A percentile compares a stretch with the other conserved stretches of the same genome.
Conservation (phyloP, 2,329 filamentous ascomycete species). For the Keithomyces neogunnii region DNA sequence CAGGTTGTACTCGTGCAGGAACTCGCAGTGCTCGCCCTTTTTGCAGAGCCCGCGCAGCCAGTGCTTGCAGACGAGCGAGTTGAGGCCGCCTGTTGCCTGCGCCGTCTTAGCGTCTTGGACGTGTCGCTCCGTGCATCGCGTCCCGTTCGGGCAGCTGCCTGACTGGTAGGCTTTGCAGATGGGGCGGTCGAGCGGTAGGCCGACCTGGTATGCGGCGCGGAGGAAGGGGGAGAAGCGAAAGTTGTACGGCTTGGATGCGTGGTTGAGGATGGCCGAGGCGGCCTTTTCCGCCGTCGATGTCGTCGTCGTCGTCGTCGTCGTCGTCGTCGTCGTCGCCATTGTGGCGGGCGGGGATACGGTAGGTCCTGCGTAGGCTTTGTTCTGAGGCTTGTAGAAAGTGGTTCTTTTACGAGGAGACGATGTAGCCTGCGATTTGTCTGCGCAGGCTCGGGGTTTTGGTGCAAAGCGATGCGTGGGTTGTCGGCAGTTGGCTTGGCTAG, state of each 20-base stretch:
- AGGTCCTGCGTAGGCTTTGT: too few species aligned
- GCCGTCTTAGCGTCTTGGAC: constrained; percentile 27
- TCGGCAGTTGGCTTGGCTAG: too few species aligned
- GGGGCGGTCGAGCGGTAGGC: constrained; percentile 68
- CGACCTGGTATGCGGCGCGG: constrained; percentile 73
- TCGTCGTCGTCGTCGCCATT: constrained; percentile 24
- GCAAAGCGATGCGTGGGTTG: too few species aligned
- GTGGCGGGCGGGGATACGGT: background rate
- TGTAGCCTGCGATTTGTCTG: background rate
- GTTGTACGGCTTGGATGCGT: constrained; percentile 48
- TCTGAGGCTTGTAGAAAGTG: too few species aligned
- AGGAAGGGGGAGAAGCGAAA: constrained; percentile 87
- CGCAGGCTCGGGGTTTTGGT: background rate
- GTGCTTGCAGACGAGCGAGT: constrained; percentile 93
- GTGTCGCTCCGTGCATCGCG: constrained; percentile 80
- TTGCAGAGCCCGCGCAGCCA: constrained; percentile 97
- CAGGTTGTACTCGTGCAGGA: constrained; percentile 96
- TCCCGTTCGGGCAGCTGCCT: constrained; percentile 79
- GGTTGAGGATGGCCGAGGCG: constrained; percentile 44
- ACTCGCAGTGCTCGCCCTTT: constrained; percentile 94
- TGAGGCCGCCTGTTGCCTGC: constrained; percentile 45
- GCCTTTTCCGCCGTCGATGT: constrained; percentile 1
- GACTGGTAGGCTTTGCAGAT: constrained; percentile 79
- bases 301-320: constrained; percentile 12
- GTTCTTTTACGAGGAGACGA: background rate